phyloP scores from a whole-genome alignment of 1,139 yeast genomes.

The Saccharomyces hybrid region DNA sequence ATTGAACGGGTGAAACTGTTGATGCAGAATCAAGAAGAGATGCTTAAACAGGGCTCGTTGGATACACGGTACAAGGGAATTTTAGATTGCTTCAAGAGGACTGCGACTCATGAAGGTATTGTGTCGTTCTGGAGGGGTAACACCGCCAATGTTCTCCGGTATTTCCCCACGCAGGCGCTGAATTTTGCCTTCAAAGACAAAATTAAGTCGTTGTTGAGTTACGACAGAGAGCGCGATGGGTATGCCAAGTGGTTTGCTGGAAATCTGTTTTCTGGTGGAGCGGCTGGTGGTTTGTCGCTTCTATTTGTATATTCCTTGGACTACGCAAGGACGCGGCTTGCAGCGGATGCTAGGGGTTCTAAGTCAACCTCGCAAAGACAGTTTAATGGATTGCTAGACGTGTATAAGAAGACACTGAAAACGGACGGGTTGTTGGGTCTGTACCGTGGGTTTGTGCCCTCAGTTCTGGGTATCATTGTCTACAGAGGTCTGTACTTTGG shows the following conservation, averaged over 20 bases:
- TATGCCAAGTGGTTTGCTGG: constrained; percentile 70
- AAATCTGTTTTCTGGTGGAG: constrained; percentile 79
- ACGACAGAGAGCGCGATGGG: constrained; percentile 53
- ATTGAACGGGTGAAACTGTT: constrained; percentile 75
- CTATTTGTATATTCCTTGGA: constrained; percentile 73
- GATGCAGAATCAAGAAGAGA: constrained; percentile 79
- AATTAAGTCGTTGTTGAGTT: constrained; percentile 71
- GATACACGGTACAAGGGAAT: constrained; percentile 61
- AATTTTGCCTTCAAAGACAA: constrained; percentile 82
- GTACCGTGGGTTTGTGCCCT: constrained; percentile 80
- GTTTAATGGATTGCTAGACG: constrained; percentile 72
- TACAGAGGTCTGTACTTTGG: constrained; percentile 84
- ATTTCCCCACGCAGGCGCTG: constrained; percentile 81
- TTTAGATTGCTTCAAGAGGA: constrained; percentile 63
- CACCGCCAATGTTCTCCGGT: constrained; percentile 77
- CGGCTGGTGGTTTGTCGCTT: constrained; percentile 74
- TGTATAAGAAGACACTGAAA: constrained; percentile 68
- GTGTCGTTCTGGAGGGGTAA: constrained; percentile 77
- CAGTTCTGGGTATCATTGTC: constrained; percentile 71
- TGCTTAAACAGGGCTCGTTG: constrained; percentile 76
- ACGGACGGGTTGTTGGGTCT: constrained; percentile 75
- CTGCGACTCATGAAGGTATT: constrained; percentile 65
- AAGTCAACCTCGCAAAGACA: constrained; percentile 54
- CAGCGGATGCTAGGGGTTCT: constrained; percentile 65
- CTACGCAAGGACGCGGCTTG: constrained; percentile 79